Percentiles rank a stretch among this genome's conserved stretches.
These are phyloP conservation scores for Fusarium heterosporum DNA, from an alignment of 2,329 filamentous ascomycete species.

Conservation along the genomic window DNA sequence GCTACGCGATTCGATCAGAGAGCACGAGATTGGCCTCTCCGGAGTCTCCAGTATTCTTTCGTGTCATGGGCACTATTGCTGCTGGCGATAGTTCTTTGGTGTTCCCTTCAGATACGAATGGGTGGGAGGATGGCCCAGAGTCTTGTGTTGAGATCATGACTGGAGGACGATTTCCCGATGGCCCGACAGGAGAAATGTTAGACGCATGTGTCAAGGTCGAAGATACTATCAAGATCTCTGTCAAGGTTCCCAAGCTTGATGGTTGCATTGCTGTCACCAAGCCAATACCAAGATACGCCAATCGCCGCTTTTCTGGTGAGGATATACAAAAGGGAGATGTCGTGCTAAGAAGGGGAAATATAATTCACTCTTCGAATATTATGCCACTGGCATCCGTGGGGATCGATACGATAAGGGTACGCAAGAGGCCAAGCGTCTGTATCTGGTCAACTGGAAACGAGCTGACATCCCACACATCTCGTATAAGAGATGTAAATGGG, in stretches of 20 bases:
- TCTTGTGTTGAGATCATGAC: slow-evolving; percentile 2
- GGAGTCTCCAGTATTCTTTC: neutral
- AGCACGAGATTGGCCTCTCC: neutral
- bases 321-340: neutral
- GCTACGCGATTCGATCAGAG: neutral
- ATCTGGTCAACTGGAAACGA: slow-evolving; percentile 1
- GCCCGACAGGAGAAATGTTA: neutral
- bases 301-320: neutral
- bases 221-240: neutral
- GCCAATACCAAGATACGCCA: neutral
- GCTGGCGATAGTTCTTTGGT: neutral
- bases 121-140: neutral
- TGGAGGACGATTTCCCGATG: neutral
- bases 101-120: accelerated
- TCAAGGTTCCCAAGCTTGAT: neutral
- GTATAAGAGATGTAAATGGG: neutral
- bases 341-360: neutral
- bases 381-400: neutral
- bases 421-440: neutral
- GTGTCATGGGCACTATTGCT: neutral
- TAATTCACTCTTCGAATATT: neutral
- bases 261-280: neutral
- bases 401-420: accelerated
- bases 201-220: neutral
- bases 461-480: neutral